Evolutionary conservation across 2,329 filamentous ascomycete genomes (phyloP).

Genomic region (Penicillium sp.): DNA sequence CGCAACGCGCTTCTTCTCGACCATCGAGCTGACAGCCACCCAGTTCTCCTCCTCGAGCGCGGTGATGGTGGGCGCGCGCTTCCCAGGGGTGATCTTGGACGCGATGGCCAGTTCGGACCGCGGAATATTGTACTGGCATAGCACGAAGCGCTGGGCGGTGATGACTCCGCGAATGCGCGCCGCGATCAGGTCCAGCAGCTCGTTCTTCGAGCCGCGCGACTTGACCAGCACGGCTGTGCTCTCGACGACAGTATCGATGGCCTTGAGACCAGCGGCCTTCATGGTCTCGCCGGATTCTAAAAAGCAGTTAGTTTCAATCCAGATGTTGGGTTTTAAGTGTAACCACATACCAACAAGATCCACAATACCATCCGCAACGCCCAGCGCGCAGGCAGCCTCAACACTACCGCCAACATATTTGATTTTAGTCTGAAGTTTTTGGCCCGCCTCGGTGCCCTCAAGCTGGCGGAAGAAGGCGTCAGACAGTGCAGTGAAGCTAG

Average conservation of each 20-base stretch:
- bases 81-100: slow-evolving; percentile 81
- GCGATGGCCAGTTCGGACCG: slow-evolving; percentile 66
- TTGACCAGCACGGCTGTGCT: slow-evolving; percentile 89
- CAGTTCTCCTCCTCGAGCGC: slow-evolving; percentile 82
- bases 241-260: slow-evolving; percentile 89
- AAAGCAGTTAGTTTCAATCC: neutral
- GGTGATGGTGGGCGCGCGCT: slow-evolving; percentile 90
- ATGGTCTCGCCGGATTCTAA: slow-evolving; percentile 97
- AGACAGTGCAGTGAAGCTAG: slow-evolving; percentile 86
- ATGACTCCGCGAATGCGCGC: slow-evolving; percentile 91
- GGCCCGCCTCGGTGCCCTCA: slow-evolving; percentile 51
- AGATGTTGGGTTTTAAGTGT: neutral
- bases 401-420: slow-evolving; percentile 95
- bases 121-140: slow-evolving; percentile 94
- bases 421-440: slow-evolving; percentile 71
- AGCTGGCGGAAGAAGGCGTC: slow-evolving; percentile 79
- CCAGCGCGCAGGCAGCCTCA: slow-evolving; percentile 91
- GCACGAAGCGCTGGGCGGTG: slow-evolving; percentile 86
- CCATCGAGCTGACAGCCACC: slow-evolving; percentile 95
- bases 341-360: slow-evolving; percentile 83
- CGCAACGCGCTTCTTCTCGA: slow-evolving; percentile 81
- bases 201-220: slow-evolving; percentile 78
- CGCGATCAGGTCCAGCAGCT: slow-evolving; percentile 78
- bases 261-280: slow-evolving; percentile 88
- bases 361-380: slow-evolving; percentile 94